Evolutionary conservation across 805 yeast genomes (phyloP), one percentile per base, ranked within the genome.

Genomic region (Metschnikowia chrysomelidarum): DNA sequence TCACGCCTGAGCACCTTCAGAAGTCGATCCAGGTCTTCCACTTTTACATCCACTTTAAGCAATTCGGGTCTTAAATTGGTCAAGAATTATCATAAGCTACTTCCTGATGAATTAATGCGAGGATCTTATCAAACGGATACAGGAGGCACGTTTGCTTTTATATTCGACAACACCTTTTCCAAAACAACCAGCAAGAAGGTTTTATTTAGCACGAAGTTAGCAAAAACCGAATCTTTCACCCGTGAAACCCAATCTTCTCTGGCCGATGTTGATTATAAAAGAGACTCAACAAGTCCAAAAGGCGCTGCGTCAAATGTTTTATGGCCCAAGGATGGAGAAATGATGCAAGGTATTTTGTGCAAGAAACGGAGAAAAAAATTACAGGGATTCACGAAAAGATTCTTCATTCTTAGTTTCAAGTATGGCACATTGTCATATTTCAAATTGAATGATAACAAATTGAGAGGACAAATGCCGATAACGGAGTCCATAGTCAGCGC

Each of bases 381-480:
- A 16, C 96, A 89, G 59, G 95, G 95, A 3, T 93, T 82, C 52
- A 82, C 84, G 25, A 83, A 84, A 53, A 68, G 98, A 33, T 88
- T 80, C 57, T 93, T 93, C 56, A 74, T 84, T 1, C 73, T 93
- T 40, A 94, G 89, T 57, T 76, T 80, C 64, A 80, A 80, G 56
- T 80, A 83, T 48, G 93, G 95, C 16, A 78, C 91, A 2, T 69
- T 93, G 29, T 85, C 87, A 27, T 93, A 93, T 58, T 87, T 83
- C 56, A 80, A 83, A 57, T 80, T 76, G 28, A 77, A 79, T 30
- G 78, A 87, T 26, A 76, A 80, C 49, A 79, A 80, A 46, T 71
- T 87, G 30, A 73, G 98, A 38, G 98, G 98, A 38, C 88, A 87
- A 52, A 87, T 93, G 87, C 94, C 91, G 23, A 78, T 93, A 31